Base-by-base conservation (phyloP, 106 monocot species). In the Phalaenopsis equestris region DNA sequence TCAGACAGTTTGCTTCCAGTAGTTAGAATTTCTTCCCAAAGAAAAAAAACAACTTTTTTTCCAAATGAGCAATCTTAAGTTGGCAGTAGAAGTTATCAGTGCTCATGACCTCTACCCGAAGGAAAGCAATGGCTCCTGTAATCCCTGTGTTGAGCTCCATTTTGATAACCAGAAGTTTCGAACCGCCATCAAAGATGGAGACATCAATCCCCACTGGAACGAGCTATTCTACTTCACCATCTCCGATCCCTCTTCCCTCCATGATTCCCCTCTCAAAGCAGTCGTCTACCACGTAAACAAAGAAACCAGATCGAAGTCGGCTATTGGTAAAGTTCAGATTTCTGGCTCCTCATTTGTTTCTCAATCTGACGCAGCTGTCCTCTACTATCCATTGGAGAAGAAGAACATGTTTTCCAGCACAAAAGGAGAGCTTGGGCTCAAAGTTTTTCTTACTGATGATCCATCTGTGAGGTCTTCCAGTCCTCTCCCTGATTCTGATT, bases 391-490 rank as follows among this genome's bases (percentile, higher is more conserved):
- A 2, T 81, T 92, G 61, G 84, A 89, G 80, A 92, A 89, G 61
- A 86, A 85, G 11, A 46, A 78, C 42, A 76, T 90, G 52, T 84
- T 91, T 78, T 91, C 91, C 2, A 84, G 86, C 42, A 85, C 83
- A n/a, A 86, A 77, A 73, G 91, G 91, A 7, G 91, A 89, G 80
- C 86, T 91, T 11, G 85, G 88, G 8, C 88, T 90, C 72, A 90
- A 79, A 78, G 86, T 86, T 6, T 90, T 84, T 77, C 78, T 92
- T 42, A 87, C 87, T 1, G 86, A 85, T n/a, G 85, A 92, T 76
- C 84, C 90, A 10, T 52, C 52, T 52, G 10, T 52, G 52, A 52
- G 52, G 52, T 52, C 52, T 52, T 52, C 52, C 4, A 79, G 77
- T 49, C 85, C 85, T 57, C 79, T 78, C 10, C 68, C 48, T 30